These are phyloP conservation scores for Penicillium goetzii DNA, from an alignment of 495 filamentous ascomycete species.

Conservation along the genomic window DNA sequence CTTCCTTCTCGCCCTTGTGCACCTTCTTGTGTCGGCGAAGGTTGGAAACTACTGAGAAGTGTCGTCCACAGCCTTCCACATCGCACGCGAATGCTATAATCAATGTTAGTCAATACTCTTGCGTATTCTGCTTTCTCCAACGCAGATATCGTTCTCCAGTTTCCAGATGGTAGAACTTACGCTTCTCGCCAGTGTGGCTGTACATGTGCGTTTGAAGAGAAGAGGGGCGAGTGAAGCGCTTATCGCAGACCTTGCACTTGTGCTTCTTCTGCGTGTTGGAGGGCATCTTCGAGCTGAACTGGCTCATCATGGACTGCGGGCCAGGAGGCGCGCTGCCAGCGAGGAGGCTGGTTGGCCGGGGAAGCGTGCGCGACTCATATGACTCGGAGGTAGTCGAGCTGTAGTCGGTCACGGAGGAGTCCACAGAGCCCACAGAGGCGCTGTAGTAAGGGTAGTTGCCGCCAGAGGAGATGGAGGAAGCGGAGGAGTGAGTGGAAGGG, in stretches of 20 bases:
- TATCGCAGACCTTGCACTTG: constrained; percentile 99
- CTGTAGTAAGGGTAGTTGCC: constrained; percentile 76
- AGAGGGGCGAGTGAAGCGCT: constrained; percentile 95
- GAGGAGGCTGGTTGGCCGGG: constrained; percentile 73
- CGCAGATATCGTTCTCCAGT: not conserved
- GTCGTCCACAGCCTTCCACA: constrained; percentile 91
- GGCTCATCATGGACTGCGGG: constrained; percentile 97
- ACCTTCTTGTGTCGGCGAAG: constrained; percentile 94
- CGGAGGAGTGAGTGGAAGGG: constrained; percentile 86
- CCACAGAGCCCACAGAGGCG: constrained; percentile 74
- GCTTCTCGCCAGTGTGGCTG: constrained; percentile 98
- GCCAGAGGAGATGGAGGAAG: constrained; percentile 89
- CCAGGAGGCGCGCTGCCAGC: constrained; percentile 71
- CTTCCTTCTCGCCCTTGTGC: constrained; percentile 78
- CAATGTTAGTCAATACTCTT: constrained; percentile 39
- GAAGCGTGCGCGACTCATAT: constrained; percentile 85
- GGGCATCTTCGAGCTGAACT: constrained; percentile 96
- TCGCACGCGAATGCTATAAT: constrained; percentile 85
- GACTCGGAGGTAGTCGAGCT: constrained; percentile 83
- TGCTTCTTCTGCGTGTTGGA: constrained; percentile 99
- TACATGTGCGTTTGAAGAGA: constrained; percentile 99
- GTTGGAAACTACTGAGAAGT: constrained; percentile 98
- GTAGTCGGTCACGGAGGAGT: constrained; percentile 94
- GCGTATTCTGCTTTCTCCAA: not conserved
- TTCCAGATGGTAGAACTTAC: constrained; percentile 60